Evolutionary conservation across 208 protist genomes (phyloP), one percentile per base, ranked within the genome.

Genomic region (Leishmania guyanensis): DNA sequence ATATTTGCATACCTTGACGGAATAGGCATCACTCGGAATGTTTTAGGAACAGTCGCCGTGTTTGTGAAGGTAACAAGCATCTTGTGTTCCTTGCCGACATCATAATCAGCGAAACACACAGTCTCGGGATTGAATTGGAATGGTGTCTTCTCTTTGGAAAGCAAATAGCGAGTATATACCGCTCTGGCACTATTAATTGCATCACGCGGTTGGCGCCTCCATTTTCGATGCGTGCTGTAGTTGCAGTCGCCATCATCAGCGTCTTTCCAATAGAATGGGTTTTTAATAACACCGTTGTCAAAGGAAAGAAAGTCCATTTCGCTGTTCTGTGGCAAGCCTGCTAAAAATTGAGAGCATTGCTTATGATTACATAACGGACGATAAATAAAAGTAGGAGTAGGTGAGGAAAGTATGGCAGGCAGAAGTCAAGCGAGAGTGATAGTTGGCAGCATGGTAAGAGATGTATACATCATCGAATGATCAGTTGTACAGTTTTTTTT

Each of bases 61-160:
- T 98, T 98, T 36, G 92, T 96, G 0, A 98, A 83, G 29, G 79
- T 85, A 29, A 98, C 74, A n/a, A 53, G 76, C 20, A 84, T 79
- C 6, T 29, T 81, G 82, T 97, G 95, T 43, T 78, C 88, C 65
- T 91, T 79, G 26, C 92, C 94, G 2, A 96, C 88, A 26, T 92
- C 94, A 74, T 98, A 97, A 84, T 98, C 91, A 4, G 82, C 36
- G 79, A 98, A 98, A 58, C 78, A 68, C 17, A 98, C 73, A 16
- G 84, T 81, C 22, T 71, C 76, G n/a, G 95, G 94, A 20, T 36
- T 85, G 53, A 76, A 89, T 29, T 74, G 71, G 76, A 93, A 93
- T 12, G 85, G 82, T 5, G 77, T 70, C 46, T 69, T 51, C 20
- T 80, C 62, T 65, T 70, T 74, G 9, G 53, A 51, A 48, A 84